A percentile compares a stretch with the other conserved stretches of the same genome.
Evolutionary conservation across 176 grass and related monocot species (phyloP).

Genomic region (Elymus sibiricus): DNA sequence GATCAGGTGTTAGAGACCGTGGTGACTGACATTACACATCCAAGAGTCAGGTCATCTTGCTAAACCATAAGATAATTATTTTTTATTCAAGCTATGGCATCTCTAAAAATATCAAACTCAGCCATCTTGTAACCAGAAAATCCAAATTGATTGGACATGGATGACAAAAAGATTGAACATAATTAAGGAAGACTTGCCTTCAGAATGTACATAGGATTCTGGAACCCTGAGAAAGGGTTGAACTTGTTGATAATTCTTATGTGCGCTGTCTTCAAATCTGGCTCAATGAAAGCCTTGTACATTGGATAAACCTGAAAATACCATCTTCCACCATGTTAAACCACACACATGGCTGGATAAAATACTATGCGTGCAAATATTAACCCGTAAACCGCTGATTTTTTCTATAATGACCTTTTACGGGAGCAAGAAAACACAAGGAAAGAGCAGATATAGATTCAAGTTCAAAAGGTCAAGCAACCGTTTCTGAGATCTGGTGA

Average conservation of each 20-base stretch:
- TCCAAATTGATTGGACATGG: not conserved
- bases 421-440: not conserved
- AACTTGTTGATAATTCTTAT: constrained; percentile 95
- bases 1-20: constrained; percentile 51
- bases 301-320: constrained; percentile 92
- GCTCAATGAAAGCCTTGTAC: constrained; percentile 99
- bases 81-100: not conserved
- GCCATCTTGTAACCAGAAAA: not conserved
- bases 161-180: not conserved
- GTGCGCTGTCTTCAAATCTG: constrained; percentile 86
- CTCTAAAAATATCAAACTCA: not conserved
- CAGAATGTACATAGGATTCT: constrained; percentile 98
- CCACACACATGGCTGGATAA: not conserved
- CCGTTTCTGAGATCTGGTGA: constrained; percentile 97
- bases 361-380: constrained; percentile 2
- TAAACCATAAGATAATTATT: constrained; percentile 29
- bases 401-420: constrained; percentile 18
- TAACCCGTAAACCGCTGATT: not conserved
- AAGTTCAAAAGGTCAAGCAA: constrained; percentile 38
- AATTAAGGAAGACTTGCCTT: constrained; percentile 44
- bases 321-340: constrained; percentile 25
- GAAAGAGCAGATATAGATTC: constrained; percentile 8
- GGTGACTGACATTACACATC: constrained; percentile 56
- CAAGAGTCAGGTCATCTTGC: constrained; percentile 1
- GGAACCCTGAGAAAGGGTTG: constrained; percentile 88